These are phyloP conservation scores for Cercophora scortea DNA, from an alignment of 495 filamentous ascomycete species.

Conservation along the genomic window DNA sequence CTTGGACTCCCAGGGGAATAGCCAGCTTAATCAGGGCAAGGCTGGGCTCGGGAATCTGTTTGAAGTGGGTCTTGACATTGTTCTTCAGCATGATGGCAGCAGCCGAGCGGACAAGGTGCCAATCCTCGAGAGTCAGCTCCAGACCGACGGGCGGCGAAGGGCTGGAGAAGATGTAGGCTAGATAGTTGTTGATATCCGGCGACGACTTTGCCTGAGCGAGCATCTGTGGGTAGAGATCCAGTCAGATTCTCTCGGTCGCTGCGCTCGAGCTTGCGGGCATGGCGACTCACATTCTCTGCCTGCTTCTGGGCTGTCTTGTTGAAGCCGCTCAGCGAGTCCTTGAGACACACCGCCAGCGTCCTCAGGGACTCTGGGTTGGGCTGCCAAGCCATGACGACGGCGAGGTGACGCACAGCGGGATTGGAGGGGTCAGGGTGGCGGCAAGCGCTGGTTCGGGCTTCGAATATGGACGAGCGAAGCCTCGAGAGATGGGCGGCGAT, in stretches of 20 bases:
- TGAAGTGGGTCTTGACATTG: slow-evolving; percentile 65
- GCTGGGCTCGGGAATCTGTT: slow-evolving; percentile 60
- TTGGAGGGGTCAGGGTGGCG: neutral
- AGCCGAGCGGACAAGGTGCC: slow-evolving; percentile 70
- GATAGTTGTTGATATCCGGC: slow-evolving; percentile 94
- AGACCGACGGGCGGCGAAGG: slow-evolving; percentile 51
- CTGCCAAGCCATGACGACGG: slow-evolving; percentile 78
- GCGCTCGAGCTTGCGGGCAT: neutral
- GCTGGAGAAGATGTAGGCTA: slow-evolving; percentile 81
- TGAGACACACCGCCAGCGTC: slow-evolving; percentile 82
- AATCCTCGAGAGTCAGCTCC: slow-evolving; percentile 48
- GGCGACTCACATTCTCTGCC: slow-evolving; percentile 55
- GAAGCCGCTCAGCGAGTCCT: slow-evolving; percentile 82
- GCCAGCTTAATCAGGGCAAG: slow-evolving; percentile 70
- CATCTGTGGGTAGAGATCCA: slow-evolving; percentile 53
- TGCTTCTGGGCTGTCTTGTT: slow-evolving; percentile 73
- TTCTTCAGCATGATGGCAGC: slow-evolving; percentile 95
- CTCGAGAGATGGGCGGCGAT: no score
- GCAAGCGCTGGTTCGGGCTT: neutral
- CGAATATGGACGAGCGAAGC: no score
- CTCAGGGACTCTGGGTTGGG: slow-evolving; percentile 77
- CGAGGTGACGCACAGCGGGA: neutral
- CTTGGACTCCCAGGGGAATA: slow-evolving; percentile 69
- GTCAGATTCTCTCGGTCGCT: slow-evolving; percentile 12
- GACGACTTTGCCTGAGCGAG: slow-evolving; percentile 82